Conservation (phyloP, 139 green algal genomes). For the Chlamydomonas sp. region DNA sequence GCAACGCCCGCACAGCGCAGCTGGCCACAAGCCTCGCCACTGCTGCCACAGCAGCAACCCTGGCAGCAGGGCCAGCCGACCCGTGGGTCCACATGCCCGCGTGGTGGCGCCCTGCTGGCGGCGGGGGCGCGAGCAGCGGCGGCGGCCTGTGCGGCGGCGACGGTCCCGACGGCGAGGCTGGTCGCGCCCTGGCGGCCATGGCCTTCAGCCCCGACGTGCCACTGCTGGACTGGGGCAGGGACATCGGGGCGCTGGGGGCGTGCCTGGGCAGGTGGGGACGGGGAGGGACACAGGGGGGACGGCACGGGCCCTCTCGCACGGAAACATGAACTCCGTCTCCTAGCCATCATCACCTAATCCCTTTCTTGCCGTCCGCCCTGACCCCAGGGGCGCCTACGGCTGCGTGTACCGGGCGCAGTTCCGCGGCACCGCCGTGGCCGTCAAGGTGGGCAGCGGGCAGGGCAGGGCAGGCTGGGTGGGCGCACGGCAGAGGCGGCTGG, state of each 20-base stretch:
- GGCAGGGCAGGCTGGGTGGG: not conserved
- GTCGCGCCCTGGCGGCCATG: not conserved
- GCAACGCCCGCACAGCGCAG: no score
- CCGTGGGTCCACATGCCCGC: no score
- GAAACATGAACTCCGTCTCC: not conserved
- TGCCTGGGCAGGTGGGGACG: slow-evolving; percentile 16
- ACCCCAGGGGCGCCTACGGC: slow-evolving; percentile 15
- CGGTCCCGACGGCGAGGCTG: not conserved
- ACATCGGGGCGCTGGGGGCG: slow-evolving; percentile 2
- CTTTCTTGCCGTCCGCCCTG: not conserved
- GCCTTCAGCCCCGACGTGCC: slow-evolving; percentile 22
- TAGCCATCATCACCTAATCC: not conserved
- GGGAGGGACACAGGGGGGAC: not conserved
- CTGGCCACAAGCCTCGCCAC: no score
- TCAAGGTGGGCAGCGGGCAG: not conserved
- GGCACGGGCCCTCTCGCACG: no score
- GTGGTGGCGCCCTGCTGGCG: no score
- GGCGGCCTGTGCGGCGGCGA: not conserved
- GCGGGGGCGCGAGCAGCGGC: not conserved
- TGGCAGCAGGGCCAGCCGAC: no score
- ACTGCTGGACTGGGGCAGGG: slow-evolving; percentile 2
- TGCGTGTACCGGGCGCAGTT: slow-evolving; percentile 12
- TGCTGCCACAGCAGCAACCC: no score
- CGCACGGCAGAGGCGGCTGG: no score
- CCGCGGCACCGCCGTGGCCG: not conserved